Evolutionary conservation across 2,329 filamentous ascomycete genomes (phyloP).

Genomic region (Aureobasidium pullulans): DNA sequence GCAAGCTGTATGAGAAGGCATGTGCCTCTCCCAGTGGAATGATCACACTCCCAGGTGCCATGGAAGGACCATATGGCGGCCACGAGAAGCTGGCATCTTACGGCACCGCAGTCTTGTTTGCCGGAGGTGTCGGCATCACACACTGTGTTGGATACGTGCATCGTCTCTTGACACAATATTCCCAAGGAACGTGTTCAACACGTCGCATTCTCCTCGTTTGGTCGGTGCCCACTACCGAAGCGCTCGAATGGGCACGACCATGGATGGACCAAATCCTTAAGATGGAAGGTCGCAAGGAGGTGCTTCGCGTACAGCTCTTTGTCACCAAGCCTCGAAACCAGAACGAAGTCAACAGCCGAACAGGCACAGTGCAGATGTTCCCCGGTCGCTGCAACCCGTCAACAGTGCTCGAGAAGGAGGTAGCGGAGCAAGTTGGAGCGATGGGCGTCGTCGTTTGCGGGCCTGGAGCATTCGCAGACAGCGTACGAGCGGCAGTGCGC

Average conservation of each 20-base stretch:
- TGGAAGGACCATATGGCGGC: slow-evolving; percentile 71
- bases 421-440: slow-evolving; percentile 49
- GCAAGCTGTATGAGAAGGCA: slow-evolving; percentile 61
- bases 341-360: slow-evolving; percentile 49
- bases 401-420: slow-evolving; percentile 50
- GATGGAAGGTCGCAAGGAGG: slow-evolving; percentile 51
- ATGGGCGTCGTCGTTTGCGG: slow-evolving; percentile 57
- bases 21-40: slow-evolving; percentile 53
- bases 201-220: slow-evolving; percentile 68
- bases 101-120: slow-evolving; percentile 71
- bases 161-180: slow-evolving; percentile 61
- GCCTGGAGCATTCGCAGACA: slow-evolving; percentile 56
- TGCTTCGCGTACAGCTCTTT: slow-evolving; percentile 55
- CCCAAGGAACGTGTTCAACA: slow-evolving; percentile 61
- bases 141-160: slow-evolving; percentile 71
- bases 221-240: slow-evolving; percentile 67
- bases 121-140: slow-evolving; percentile 73
- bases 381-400: slow-evolving; percentile 50
- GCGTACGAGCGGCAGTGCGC: slow-evolving; percentile 49
- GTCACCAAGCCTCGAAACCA: slow-evolving; percentile 52
- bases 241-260: slow-evolving; percentile 54
- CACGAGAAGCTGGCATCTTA: slow-evolving; percentile 66
- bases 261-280: slow-evolving; percentile 60
- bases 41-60: slow-evolving; percentile 57
- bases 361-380: slow-evolving; percentile 54